phyloP scores from a whole-genome alignment of 1,139 yeast species.

The Candida neerlandica region DNA sequence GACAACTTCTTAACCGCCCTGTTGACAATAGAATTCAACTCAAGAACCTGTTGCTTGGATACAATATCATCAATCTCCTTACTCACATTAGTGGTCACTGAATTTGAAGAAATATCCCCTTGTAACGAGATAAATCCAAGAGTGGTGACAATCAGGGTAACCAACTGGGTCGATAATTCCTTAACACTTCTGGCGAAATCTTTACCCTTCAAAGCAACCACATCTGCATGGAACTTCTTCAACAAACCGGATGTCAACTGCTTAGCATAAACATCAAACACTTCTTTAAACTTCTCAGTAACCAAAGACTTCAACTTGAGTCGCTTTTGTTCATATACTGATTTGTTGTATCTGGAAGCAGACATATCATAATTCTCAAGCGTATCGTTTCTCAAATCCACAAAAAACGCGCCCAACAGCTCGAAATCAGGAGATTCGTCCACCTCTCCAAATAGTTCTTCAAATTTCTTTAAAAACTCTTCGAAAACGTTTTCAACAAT shows the following conservation, averaged over 20 bases:
- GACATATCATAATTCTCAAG: slow-evolving; percentile 59
- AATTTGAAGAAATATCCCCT: slow-evolving; percentile 23
- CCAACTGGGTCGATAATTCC: slow-evolving; percentile 19
- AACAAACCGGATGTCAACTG: slow-evolving; percentile 21
- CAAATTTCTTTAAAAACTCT: slow-evolving; percentile 44
- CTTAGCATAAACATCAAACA: slow-evolving; percentile 40
- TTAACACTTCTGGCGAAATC: slow-evolving; percentile 22
- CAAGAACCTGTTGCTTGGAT: slow-evolving; percentile 46
- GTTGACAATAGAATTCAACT: slow-evolving; percentile 40
- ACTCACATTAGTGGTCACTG: slow-evolving; percentile 20
- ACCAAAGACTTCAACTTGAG: slow-evolving; percentile 49
- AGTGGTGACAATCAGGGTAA: slow-evolving; percentile 16
- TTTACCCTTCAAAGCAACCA: slow-evolving; percentile 24
- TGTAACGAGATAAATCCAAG: slow-evolving; percentile 25
- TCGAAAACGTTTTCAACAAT: slow-evolving; percentile 57
- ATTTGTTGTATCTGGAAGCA: slow-evolving; percentile 71
- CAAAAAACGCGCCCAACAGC: slow-evolving; percentile 44
- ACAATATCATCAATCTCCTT: slow-evolving; percentile 27
- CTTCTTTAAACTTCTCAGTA: slow-evolving; percentile 41
- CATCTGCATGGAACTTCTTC: slow-evolving; percentile 20
- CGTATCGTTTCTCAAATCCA: slow-evolving; percentile 44
- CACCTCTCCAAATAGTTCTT: slow-evolving; percentile 19
- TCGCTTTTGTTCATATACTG: slow-evolving; percentile 68
- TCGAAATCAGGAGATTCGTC: slow-evolving; percentile 30
- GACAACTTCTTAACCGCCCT: slow-evolving; percentile 45